Evolutionary conservation across 106 monocot genomes (phyloP).

Genomic region (Platanthera zijinensis): DNA sequence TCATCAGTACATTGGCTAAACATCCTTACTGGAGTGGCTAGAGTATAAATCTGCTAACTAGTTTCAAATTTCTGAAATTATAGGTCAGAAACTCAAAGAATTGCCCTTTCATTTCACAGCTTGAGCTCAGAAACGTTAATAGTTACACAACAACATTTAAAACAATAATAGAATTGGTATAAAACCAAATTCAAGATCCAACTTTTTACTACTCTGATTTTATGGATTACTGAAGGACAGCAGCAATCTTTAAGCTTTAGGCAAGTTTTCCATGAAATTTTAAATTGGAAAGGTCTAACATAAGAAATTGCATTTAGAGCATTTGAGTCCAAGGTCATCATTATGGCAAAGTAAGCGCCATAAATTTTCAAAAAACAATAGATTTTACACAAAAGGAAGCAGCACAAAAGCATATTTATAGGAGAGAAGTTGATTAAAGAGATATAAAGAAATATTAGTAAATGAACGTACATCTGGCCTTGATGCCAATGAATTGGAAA

Average conservation of each 20-base stretch:
- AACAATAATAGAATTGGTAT: no score
- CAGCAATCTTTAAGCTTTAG: background rate
- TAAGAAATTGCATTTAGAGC: background rate
- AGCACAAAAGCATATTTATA: background rate
- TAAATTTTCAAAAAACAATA: background rate
- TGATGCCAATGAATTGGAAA: constrained; percentile 41
- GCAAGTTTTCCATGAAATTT: background rate
- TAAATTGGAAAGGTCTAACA: background rate
- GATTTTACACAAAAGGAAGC: background rate
- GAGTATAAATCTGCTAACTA: no score
- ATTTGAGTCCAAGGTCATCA: background rate
- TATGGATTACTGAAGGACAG: background rate
- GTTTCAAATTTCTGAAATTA: no score
- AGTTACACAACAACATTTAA: no score
- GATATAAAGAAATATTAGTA: background rate
- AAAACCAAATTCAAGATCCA: background rate
- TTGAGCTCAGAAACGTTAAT: no score
- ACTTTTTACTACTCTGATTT: background rate
- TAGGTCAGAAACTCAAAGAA: no score
- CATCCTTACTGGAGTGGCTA: no score
- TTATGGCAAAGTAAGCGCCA: background rate
- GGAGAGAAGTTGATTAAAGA: background rate
- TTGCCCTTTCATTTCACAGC: no score
- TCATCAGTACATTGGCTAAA: no score
- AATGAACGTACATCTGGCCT: constrained; percentile 38